Percentiles rank a stretch among this genome's conserved stretches.
Conservation (phyloP, 208 protist genomes). For the Leishmania arabica region DNA sequence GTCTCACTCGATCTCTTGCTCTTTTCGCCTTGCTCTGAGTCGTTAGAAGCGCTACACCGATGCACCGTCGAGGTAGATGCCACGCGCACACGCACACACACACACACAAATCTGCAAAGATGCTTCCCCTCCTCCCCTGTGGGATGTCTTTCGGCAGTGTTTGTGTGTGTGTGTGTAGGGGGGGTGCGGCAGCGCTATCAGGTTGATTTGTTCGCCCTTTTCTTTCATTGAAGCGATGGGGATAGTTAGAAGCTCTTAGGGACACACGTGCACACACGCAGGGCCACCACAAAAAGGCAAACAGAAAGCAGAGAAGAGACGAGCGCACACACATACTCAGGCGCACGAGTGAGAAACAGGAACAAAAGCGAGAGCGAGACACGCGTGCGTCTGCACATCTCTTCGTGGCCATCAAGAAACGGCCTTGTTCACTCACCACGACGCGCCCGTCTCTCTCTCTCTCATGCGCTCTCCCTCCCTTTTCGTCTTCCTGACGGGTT, state of each 20-base stretch:
- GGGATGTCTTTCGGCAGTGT: background rate
- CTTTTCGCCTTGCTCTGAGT: background rate
- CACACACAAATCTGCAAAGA: background rate
- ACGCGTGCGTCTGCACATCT: background rate
- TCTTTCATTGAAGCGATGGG: background rate
- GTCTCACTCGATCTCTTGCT: background rate
- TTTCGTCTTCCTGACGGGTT: background rate
- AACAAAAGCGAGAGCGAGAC: background rate
- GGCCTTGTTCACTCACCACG: background rate
- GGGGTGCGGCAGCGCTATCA: background rate
- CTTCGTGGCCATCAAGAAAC: background rate
- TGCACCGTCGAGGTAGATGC: background rate
- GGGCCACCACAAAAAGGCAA: background rate
- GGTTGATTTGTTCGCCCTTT: background rate
- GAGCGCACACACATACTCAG: background rate
- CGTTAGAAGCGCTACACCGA: background rate
- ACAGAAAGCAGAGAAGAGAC: background rate
- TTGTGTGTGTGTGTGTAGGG: background rate
- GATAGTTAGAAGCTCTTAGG: background rate
- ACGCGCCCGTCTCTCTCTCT: background rate
- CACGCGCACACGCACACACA: background rate
- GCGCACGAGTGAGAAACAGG: background rate
- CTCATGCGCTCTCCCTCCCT: background rate
- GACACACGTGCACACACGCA: background rate
- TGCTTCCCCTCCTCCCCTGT: background rate